Percentiles rank a stretch among this genome's conserved stretches.
Conservation (phyloP, 768 basidiomycete species). For the Guyanaporus albipodus region DNA sequence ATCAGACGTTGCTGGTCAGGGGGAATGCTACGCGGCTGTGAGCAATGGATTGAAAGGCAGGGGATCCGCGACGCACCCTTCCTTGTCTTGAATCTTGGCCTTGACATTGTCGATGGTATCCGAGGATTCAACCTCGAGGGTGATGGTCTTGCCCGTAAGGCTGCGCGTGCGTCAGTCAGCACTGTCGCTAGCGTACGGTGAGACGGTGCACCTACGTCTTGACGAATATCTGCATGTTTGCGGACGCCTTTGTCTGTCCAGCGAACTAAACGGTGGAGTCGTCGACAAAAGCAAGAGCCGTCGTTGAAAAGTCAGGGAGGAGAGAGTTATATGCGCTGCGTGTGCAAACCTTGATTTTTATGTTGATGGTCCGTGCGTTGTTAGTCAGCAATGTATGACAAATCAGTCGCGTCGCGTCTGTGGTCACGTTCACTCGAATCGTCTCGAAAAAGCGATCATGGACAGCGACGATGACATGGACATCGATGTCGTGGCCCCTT, state of each 20-base stretch:
- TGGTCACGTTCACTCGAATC: background rate
- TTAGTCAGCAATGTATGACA: slow-evolving; percentile 16
- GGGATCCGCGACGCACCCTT: slow-evolving; percentile 54
- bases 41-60: background rate
- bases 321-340: slow-evolving; percentile 13
- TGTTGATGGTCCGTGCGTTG: slow-evolving; percentile 46
- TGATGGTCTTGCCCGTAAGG: slow-evolving; percentile 99
- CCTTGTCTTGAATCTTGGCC: slow-evolving; percentile 96
- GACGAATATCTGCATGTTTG: slow-evolving; percentile 95
- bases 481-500: slow-evolving; percentile 32
- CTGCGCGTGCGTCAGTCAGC: slow-evolving; percentile 38
- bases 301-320: slow-evolving; percentile 21
- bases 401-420: slow-evolving; percentile 23
- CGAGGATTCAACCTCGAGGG: slow-evolving; percentile 95
- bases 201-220: slow-evolving; percentile 74
- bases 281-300: slow-evolving; percentile 79
- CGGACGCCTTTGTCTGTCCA: slow-evolving; percentile 85
- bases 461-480: slow-evolving; percentile 54
- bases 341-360: slow-evolving; percentile 29
- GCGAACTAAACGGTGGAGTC: slow-evolving; percentile 88
- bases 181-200: too few relatives aligned
- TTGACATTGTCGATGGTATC: slow-evolving; percentile 99
- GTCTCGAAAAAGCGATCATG: too few relatives aligned
- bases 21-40: slow-evolving; percentile 55
- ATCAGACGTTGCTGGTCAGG: slow-evolving; percentile 97